Conservation (phyloP, 2,329 filamentous ascomycete genomes). For the Dothistroma septosporum region DNA sequence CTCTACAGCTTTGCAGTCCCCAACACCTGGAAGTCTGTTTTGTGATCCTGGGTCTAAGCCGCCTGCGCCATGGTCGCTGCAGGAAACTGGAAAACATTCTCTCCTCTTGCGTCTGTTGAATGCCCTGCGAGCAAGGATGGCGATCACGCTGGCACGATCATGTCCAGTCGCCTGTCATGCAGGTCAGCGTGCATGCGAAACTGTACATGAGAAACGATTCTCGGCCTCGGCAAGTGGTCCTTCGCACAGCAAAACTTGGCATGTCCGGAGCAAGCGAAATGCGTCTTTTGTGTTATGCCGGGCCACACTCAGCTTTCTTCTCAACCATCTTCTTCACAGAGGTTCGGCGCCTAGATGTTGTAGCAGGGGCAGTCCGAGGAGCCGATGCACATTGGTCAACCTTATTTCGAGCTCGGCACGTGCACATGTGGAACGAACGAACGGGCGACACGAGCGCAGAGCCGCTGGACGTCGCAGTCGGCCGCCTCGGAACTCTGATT, state of each 20-base stretch:
- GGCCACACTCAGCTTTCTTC: neutral
- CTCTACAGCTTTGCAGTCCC: too few relatives aligned
- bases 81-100: too few relatives aligned
- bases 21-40: too few relatives aligned
- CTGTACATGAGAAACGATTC: neutral
- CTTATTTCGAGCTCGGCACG: neutral
- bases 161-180: neutral
- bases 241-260: neutral
- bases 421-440: too few relatives aligned
- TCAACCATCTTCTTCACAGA: neutral
- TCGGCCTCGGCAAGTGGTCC: neutral
- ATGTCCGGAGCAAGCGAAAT: neutral
- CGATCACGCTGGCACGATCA: neutral
- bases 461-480: too few relatives aligned
- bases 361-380: neutral
- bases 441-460: neutral
- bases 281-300: neutral
- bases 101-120: too few relatives aligned
- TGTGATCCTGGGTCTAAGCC: too few relatives aligned
- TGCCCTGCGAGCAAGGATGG: too few relatives aligned
- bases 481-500: conserved; percentile 1
- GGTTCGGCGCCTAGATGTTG: neutral
- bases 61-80: too few relatives aligned
- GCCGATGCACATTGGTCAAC: neutral
- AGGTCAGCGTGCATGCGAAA: neutral